These are phyloP conservation scores for Lepiota brunneoincarnata DNA, from an alignment of 768 basidiomycete species.

Conservation along the genomic window DNA sequence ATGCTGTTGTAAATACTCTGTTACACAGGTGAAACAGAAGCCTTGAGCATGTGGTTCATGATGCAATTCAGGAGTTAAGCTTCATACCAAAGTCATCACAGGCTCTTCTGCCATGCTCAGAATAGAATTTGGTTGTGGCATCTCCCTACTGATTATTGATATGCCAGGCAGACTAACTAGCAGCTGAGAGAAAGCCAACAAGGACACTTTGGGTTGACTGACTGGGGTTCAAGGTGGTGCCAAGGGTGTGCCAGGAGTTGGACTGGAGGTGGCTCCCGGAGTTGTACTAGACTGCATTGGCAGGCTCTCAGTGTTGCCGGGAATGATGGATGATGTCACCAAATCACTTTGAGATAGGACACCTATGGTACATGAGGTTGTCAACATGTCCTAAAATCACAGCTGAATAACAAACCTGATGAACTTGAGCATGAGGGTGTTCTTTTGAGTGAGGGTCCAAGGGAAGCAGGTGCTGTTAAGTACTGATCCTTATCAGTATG, in stretches of 20 bases:
- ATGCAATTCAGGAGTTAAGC: not conserved
- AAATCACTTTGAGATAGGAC: not conserved
- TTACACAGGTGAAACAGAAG: not conserved
- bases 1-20: not conserved
- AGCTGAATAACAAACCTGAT: not conserved
- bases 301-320: not conserved
- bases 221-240: not conserved
- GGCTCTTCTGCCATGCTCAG: not conserved
- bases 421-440: not conserved
- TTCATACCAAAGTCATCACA: constrained; percentile 7
- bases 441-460: not conserved
- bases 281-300: not conserved
- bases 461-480: not conserved
- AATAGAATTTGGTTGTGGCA: not conserved
- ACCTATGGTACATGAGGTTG: not conserved
- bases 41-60: not conserved
- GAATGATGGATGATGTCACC: not conserved
- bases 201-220: too few species aligned
- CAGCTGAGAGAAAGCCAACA: not conserved
- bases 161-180: too few species aligned
- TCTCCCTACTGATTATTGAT: not conserved
- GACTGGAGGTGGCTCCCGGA: not conserved
- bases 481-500: not conserved
- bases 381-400: not conserved
- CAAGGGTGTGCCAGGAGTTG: not conserved